Evolutionary conservation across 129 eudicot genomes (phyloP).

Genomic region (Flaveria trinervia): DNA sequence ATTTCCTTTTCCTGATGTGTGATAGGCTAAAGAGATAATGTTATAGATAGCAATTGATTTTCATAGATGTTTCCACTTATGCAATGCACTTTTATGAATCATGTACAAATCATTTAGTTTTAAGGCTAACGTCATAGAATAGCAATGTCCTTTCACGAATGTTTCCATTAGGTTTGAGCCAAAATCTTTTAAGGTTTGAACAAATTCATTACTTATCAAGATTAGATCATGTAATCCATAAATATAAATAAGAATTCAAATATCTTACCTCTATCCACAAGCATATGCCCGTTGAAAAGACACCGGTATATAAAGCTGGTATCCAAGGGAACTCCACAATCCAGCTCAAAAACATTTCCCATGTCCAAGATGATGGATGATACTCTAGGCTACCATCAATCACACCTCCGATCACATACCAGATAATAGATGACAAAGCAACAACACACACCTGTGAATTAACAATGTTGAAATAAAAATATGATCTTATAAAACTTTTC

Average conservation of each 20-base stretch:
- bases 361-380: conserved; percentile 68
- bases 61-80: not conserved
- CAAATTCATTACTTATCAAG: not conserved
- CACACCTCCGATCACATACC: conserved; percentile 61
- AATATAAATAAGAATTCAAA: not conserved
- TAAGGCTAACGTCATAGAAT: no score
- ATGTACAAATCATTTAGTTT: not conserved
- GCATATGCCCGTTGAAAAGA: conserved; percentile 81
- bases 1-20: not conserved
- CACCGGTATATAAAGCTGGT: conserved; percentile 82
- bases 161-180: not conserved
- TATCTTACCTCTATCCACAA: conserved; percentile 74
- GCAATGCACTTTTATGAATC: no score
- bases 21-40: not conserved
- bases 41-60: not conserved
- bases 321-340: conserved; percentile 71
- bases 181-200: not conserved
- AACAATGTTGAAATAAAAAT: not conserved
- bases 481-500: not conserved
- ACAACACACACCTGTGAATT: conserved; percentile 59
- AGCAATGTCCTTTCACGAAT: no score
- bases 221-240: not conserved
- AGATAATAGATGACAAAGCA: conserved; percentile 58
- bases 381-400: conserved; percentile 38
- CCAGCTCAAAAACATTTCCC: conserved; percentile 46